phyloP scores from a whole-genome alignment of 768 basidiomycete species.

The Agaricus sinodeliciosus region DNA sequence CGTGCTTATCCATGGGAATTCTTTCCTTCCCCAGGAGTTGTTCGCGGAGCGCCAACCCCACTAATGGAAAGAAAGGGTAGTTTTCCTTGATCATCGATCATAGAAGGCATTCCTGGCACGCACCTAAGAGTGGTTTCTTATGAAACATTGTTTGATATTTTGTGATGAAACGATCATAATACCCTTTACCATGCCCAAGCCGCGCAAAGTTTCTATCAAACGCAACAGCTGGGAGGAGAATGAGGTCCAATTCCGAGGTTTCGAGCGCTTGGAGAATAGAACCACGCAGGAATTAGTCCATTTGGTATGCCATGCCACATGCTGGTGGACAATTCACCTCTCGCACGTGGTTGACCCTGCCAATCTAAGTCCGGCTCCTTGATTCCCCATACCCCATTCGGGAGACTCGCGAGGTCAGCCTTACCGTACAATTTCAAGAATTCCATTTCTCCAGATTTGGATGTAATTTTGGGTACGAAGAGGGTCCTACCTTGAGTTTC shows the following conservation, averaged over 20 bases:
- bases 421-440: conserved; percentile 54
- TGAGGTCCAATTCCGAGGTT: conserved; percentile 41
- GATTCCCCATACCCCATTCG: conserved; percentile 68
- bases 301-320: not conserved
- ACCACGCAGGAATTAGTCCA: conserved; percentile 2
- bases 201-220: conserved; percentile 66
- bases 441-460: conserved; percentile 47
- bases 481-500: conserved; percentile 47
- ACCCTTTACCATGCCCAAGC: conserved; percentile 79
- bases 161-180: conserved; percentile 71
- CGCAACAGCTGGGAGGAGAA: conserved; percentile 64
- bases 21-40: conserved; percentile 47
- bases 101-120: conserved; percentile 13
- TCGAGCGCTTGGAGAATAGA: not conserved
- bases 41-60: conserved; percentile 59
- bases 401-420: conserved; percentile 52
- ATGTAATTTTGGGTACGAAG: conserved; percentile 62
- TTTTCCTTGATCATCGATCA: not conserved
- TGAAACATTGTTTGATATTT: conserved; percentile 39
- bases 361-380: conserved; percentile 51
- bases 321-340: conserved; percentile 36
- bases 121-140: conserved; percentile 55
- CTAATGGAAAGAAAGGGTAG: conserved; percentile 26
- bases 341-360: conserved; percentile 36
- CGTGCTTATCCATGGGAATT: conserved; percentile 49